phyloP scores from a whole-genome alignment of 208 protist species.

The Leishmania arabica region DNA sequence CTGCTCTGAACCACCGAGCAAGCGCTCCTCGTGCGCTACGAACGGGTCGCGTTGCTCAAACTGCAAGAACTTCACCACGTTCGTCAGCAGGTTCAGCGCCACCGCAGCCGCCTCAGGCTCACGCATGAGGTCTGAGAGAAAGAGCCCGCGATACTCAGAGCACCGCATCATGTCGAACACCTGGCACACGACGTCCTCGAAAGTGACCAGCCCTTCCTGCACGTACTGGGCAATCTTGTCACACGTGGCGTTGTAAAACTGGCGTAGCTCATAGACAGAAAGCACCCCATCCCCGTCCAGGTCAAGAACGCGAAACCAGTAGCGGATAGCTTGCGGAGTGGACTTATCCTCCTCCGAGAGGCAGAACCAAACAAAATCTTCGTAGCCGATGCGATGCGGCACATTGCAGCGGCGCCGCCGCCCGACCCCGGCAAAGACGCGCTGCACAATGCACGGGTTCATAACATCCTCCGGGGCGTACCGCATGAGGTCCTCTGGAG shows the following conservation, averaged over 20 bases:
- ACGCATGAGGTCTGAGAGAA: constrained; percentile 84
- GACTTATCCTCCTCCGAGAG: constrained; percentile 97
- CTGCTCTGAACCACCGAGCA: constrained; percentile 68
- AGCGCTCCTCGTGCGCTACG: constrained; percentile 71
- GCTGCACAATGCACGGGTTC: constrained; percentile 81
- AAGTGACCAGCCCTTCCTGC: constrained; percentile 68
- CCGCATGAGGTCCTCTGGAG: constrained; percentile 79
- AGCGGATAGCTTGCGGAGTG: constrained; percentile 86
- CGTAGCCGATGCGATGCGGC: constrained; percentile 84
- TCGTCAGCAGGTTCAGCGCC: constrained; percentile 94
- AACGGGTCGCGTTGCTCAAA: constrained; percentile 94
- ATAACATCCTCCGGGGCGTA: constrained; percentile 86
- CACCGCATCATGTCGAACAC: constrained; percentile 94
- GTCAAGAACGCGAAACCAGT: constrained; percentile 96
- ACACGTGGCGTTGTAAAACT: constrained; percentile 91
- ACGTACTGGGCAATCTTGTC: constrained; percentile 74
- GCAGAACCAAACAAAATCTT: constrained; percentile 97
- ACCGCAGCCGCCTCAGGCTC: constrained; percentile 82
- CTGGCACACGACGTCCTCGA: constrained; percentile 94
- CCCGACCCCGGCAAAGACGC: constrained; percentile 73
- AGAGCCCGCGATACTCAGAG: constrained; percentile 51
- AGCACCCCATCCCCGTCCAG: constrained; percentile 95
- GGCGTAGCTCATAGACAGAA: constrained; percentile 93
- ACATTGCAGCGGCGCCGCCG: constrained; percentile 41
- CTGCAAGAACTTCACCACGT: constrained; percentile 92